Base-by-base conservation (phyloP, 495 filamentous ascomycete genomes). In the Glarea lozoyensis region DNA sequence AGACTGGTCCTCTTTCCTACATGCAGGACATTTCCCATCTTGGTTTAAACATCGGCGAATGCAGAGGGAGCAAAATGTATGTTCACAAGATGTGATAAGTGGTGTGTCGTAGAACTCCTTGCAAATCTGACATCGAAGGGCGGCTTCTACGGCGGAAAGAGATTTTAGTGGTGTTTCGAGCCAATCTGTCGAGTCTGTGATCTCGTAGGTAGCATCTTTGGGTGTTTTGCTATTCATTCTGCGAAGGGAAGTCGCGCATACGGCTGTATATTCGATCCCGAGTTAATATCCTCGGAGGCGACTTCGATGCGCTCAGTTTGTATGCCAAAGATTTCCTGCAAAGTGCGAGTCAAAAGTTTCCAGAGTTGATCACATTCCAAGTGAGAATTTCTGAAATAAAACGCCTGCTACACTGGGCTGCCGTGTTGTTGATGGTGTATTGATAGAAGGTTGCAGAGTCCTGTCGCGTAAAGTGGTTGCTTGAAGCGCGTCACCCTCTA, bases 11-110 rank as follows among this genome's bases (percentile, higher is more conserved):
- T 63, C 53, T 2, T 71, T 64, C 37, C 89, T 78, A 60, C 92
- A 99, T 0, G 82, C 65, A 0, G 92, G 93, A 55, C 92, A 99
- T 58, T 82, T 85, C 9, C 84, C 81, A 48, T 94, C 89, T 1
- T 73, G 68, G 5, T 79, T 78, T 2, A 99, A 68, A 47, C 81
- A 84, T 40, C 88, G 69, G 12, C 92, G 84, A 47, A 98, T 96
- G 60, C 92, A 99, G 21, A 90, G 61, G 12, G 88, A 95, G 70
- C 92, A 99, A 58, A 99, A 99, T 0, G 92, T 96, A 60, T 99
- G 92, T 31, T 77, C 83, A 69, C 92, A 99, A 0, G 82, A 82
- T 1, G 92, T 99, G 41, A 96, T 80, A 69, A 99, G 89, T 1
- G 92, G 92, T 17, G 85, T 88, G 46, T 76, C 74, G 66, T 84